Evolutionary conservation across 768 basidiomycete genomes (phyloP), one percentile per base, ranked within the genome.

Genomic region (Mycena venus): DNA sequence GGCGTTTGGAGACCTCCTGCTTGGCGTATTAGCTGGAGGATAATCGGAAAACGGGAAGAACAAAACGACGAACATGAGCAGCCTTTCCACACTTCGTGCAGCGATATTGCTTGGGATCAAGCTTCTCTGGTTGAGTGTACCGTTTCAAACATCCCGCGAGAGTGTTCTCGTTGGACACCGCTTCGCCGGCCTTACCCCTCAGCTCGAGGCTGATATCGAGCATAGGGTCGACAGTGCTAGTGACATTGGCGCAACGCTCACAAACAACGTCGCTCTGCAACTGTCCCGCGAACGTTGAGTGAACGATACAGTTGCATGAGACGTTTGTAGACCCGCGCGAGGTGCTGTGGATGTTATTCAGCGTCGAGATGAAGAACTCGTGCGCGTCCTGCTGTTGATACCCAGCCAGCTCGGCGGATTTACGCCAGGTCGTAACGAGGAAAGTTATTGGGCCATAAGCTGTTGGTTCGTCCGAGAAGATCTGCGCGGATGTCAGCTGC

Each of bases 341-440:
- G 42, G 91, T 94, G 23, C 87, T 86, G 81, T 99, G 97, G 14
- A 98, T 94, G 76, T 96, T 94, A 79, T 97, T 97, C 29, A 99
- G 86, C 0, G 92, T 90, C 21, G 93, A 89, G 32, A 96, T 95
- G 82, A 96, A 95, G 80, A 92, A 94, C 82, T 96, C 94, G 86
- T 97, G 96, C 2, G 96, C 95, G 74, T 99, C 97, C 79, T 98
- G 98, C 81, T 99, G 98, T 0, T 95, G 92, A 79, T 99, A 96
- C 2, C 97, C 97, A 6, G 96, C 91, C 31, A 99, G 86, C 73
- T 98, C 96, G 0, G 93, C 84, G 0, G 94, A 92, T 74, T 88
- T 89, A 77, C 88, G 91, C 97, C 97, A 99, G 38, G 94, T 95
- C 31, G 94, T 92, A 17, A 92, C 88, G 10, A 99, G 89, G 80